Conservation (phyloP, 2,329 filamentous ascomycete genomes). For the Epichloe amarillans region DNA sequence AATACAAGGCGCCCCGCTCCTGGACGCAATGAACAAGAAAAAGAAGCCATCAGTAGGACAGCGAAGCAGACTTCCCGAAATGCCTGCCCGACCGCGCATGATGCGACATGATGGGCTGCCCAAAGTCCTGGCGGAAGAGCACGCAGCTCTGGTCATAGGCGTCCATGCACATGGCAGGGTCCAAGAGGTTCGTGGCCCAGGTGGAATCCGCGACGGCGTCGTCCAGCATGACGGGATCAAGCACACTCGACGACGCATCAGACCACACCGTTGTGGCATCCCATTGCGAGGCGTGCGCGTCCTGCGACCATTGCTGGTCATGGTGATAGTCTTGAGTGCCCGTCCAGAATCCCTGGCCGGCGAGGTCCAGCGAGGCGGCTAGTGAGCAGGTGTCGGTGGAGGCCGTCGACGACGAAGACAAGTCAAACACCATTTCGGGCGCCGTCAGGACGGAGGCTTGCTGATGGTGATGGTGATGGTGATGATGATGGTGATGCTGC, state of each 20-base stretch:
- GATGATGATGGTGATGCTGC: neutral
- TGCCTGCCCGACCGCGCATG: constrained; percentile 1
- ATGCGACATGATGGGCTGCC: neutral
- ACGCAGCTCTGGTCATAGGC: constrained; percentile 2
- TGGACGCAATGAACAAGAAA: too few species aligned
- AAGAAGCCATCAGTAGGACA: constrained; percentile 1
- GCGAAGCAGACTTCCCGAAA: constrained; percentile 2
- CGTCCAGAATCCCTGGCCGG: neutral
- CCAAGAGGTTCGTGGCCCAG: constrained; percentile 1
- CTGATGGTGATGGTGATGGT: neutral
- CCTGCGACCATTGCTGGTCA: constrained; percentile 3
- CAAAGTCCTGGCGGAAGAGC: constrained; percentile 1
- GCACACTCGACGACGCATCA: constrained; percentile 3
- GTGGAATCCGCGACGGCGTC: neutral
- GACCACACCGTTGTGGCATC: constrained; percentile 6
- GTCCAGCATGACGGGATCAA: constrained; percentile 3
- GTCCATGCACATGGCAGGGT: constrained; percentile 3
- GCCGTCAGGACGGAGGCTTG: neutral
- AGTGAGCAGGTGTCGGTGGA: neutral
- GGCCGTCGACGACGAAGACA: constrained; percentile 1
- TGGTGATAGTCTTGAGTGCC: constrained; percentile 1
- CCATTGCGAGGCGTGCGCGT: constrained; percentile 2
- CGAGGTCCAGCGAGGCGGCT: neutral
- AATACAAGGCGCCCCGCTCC: too few species aligned
- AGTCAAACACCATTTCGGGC: constrained; percentile 3